phyloP scores from a whole-genome alignment of 441 rosid species.

The Gossypium lobatum region DNA sequence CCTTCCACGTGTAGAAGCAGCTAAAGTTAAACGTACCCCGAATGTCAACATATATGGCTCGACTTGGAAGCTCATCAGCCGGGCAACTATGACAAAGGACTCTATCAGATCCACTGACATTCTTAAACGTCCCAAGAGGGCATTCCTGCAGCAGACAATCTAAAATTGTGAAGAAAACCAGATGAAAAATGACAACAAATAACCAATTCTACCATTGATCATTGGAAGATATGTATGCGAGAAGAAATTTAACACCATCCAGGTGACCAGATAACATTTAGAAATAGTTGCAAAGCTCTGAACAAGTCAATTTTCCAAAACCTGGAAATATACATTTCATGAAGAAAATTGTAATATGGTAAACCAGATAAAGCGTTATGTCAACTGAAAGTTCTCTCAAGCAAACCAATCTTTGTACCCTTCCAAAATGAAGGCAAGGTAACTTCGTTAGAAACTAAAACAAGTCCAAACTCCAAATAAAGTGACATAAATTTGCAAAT shows the following conservation, averaged over 20 bases:
- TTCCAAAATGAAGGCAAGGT: not conserved
- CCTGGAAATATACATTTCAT: not conserved
- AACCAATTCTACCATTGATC: not conserved
- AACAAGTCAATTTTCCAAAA: not conserved
- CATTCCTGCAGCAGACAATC: constrained; percentile 61
- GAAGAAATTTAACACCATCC: constrained; percentile 2
- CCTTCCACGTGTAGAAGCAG: not conserved
- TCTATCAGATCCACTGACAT: constrained; percentile 67
- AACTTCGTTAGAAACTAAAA: constrained; percentile 4
- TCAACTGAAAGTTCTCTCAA: not conserved
- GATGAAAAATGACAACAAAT: constrained; percentile 1
- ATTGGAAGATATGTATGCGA: not conserved
- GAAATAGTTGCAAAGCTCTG: not conserved
- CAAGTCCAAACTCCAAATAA: constrained; percentile 7
- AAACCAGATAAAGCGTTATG: not conserved
- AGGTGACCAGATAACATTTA: not conserved
- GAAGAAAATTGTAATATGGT: not conserved
- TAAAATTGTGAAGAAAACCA: constrained; percentile 13
- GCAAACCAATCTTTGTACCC: not conserved
- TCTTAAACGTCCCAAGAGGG: constrained; percentile 83
- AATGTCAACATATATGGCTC: constrained; percentile 55
- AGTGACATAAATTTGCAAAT: not conserved
- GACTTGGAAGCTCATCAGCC: constrained; percentile 61
- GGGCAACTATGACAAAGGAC: constrained; percentile 65
- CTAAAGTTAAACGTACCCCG: constrained; percentile 41